Base-by-base conservation (phyloP, 2,329 filamentous ascomycete species). In the Colletotrichum sp. region DNA sequence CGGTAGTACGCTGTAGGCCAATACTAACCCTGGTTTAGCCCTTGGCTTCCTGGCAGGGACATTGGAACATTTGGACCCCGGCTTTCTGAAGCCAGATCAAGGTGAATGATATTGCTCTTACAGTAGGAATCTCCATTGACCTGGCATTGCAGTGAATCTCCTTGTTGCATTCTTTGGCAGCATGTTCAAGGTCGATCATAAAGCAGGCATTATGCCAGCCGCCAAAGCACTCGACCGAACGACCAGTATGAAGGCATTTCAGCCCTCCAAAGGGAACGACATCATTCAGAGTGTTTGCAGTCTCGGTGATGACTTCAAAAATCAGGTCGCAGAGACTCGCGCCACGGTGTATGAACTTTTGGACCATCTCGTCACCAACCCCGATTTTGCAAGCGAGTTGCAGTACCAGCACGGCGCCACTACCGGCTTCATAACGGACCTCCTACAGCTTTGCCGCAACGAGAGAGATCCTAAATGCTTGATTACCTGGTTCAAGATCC, bases 171-270 rank as follows among this genome's bases (percentile, higher is more conserved):
- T 91, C 83, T 92, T 92, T 72, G 87, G 88, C 16, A 88, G 89
- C 73, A 90, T 92, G 85, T 92, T 91, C 77, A 88, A 88, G 4
- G 87, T 89, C 69, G 90, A 92, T 77, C 89, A 91, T 82, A 90
- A 90, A 79, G 90, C 89, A n/a, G 90, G 90, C 55, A 88, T 92
- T 71, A 83, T 89, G 58, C 86, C 90, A 1, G 89, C 90, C 4
- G 85, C 89, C 5, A 88, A 86, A 60, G 90, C 90, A 2, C 81
- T 92, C n/a, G 84, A 85, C 2, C 84, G 86, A 32, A 87, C 92
- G 64, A 84, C 84, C 56, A 78, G 79, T 64, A 91, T 90, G 87
- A 88, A 87, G 66, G 83, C 83, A 15, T 92, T 92, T 81, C 87
- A 88, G 52, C 85, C 88, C 1, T 80, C 84, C 15, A 86, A 87